Percentiles rank a stretch among this genome's conserved stretches.
Conservation (phyloP, 495 filamentous ascomycete species). For the Lepidopterella palustris region DNA sequence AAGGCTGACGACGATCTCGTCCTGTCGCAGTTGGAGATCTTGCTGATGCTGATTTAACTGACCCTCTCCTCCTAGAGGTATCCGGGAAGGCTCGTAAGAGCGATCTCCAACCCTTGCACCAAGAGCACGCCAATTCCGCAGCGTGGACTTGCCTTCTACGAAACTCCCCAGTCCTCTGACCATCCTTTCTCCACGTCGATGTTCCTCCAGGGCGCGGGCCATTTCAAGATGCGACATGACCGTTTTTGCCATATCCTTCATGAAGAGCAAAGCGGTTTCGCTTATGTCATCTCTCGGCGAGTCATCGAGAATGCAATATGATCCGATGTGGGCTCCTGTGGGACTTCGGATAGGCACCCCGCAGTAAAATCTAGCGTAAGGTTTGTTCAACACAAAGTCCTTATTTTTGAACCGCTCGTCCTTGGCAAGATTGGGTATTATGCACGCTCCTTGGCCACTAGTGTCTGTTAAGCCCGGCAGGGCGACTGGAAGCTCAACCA, state of each 20-base stretch:
- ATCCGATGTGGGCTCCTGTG: constrained; percentile 24
- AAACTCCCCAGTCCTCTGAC: constrained; percentile 38
- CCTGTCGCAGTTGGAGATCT: background rate
- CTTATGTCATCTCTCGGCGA: constrained; percentile 27
- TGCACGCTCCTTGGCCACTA: constrained; percentile 11
- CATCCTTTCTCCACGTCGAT: constrained; percentile 38
- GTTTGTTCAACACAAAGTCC: constrained; percentile 11
- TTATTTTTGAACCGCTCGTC: constrained; percentile 36
- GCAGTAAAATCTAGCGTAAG: constrained; percentile 24
- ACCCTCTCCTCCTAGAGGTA: background rate
- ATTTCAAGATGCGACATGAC: constrained; percentile 45
- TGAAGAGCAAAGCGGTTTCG: constrained; percentile 33
- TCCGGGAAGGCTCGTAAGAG: background rate
- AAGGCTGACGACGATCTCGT: constrained; percentile 1
- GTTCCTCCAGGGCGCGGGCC: constrained; percentile 31
- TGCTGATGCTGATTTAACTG: background rate
- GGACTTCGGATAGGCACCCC: constrained; percentile 23
- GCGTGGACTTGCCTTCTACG: constrained; percentile 34
- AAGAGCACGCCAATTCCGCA: constrained; percentile 16
- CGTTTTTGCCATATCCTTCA: constrained; percentile 39
- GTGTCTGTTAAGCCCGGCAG: constrained; percentile 25
- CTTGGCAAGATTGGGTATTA: constrained; percentile 35
- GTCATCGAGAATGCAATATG: constrained; percentile 24
- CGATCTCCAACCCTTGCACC: background rate
- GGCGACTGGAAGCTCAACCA: constrained; percentile 23